Evolutionary conservation across 148 eudicot genomes (phyloP).

Genomic region (Camellia sinensis): DNA sequence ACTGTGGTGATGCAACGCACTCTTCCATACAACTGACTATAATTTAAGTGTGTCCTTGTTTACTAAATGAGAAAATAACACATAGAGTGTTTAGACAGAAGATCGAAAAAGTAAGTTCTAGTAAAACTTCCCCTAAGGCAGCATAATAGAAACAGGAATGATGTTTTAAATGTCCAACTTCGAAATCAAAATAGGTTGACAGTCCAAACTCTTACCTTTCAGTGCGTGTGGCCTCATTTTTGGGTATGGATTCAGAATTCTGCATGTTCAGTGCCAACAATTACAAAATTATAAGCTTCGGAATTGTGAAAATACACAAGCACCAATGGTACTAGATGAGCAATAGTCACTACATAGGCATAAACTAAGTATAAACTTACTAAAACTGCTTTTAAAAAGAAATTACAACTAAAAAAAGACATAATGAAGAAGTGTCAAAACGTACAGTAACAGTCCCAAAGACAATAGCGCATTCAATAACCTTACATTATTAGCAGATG

Average conservation of each 20-base stretch:
- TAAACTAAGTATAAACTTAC: not conserved
- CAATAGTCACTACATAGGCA: not conserved
- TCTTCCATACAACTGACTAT: not conserved
- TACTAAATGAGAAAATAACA: not conserved
- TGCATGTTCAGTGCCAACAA: slow-evolving; percentile 12
- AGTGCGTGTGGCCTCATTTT: slow-evolving; percentile 6
- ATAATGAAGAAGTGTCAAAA: not conserved
- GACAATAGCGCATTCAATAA: not conserved
- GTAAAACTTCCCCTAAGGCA: not conserved
- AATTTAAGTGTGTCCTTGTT: not conserved
- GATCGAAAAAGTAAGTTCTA: not conserved
- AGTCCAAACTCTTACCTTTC: slow-evolving; percentile 20
- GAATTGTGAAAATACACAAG: not conserved
- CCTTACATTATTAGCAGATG: slow-evolving; percentile 45
- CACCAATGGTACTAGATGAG: not conserved
- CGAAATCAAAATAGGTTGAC: not conserved
- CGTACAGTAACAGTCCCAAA: not conserved
- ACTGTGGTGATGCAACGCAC: not conserved
- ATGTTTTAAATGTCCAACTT: not conserved
- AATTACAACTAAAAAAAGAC: not conserved
- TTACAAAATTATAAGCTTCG: not conserved
- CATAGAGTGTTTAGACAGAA: not conserved
- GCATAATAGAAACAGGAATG: not conserved
- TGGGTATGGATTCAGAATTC: slow-evolving; percentile 10
- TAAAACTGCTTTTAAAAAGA: not conserved